phyloP scores from a whole-genome alignment of 768 basidiomycete species.

The Dentipellis fragilis region DNA sequence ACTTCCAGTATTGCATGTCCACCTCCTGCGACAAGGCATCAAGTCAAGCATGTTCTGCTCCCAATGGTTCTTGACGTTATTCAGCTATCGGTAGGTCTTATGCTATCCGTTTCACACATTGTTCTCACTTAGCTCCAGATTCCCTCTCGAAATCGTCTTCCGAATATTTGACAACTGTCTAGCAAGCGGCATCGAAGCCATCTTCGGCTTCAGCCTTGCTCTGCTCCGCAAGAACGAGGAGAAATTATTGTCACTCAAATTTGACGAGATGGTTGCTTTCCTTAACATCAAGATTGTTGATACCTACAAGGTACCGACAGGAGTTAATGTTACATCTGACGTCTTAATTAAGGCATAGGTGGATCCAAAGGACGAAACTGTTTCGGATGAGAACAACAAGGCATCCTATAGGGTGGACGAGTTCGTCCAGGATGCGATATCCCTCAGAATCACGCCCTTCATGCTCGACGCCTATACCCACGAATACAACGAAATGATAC shows the following conservation, averaged over 20 bases:
- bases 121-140: slow-evolving; percentile 35
- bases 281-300: slow-evolving; percentile 79
- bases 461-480: slow-evolving; percentile 87
- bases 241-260: slow-evolving; percentile 66
- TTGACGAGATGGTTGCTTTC: slow-evolving; percentile 83
- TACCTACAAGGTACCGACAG: slow-evolving; percentile 47
- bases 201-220: slow-evolving; percentile 89
- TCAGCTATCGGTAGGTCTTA: slow-evolving; percentile 73
- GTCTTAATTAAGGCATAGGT: not conserved
- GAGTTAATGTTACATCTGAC: not conserved
- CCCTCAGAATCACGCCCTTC: slow-evolving; percentile 85
- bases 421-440: slow-evolving; percentile 82
- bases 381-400: not conserved
- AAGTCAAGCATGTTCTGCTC: slow-evolving; percentile 98
- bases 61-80: slow-evolving; percentile 97
- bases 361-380: not conserved
- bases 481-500: slow-evolving; percentile 78
- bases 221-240: slow-evolving; percentile 86
- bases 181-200: slow-evolving; percentile 93
- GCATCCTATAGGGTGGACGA: slow-evolving; percentile 58
- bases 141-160: slow-evolving; percentile 89
- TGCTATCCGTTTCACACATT: not conserved
- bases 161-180: slow-evolving; percentile 95
- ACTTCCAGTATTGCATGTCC: slow-evolving; percentile 84
- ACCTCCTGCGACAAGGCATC: slow-evolving; percentile 87